These are phyloP conservation scores for Saccharomyces hybrid DNA, from an alignment of 1,139 yeast species.

Conservation along the genomic window DNA sequence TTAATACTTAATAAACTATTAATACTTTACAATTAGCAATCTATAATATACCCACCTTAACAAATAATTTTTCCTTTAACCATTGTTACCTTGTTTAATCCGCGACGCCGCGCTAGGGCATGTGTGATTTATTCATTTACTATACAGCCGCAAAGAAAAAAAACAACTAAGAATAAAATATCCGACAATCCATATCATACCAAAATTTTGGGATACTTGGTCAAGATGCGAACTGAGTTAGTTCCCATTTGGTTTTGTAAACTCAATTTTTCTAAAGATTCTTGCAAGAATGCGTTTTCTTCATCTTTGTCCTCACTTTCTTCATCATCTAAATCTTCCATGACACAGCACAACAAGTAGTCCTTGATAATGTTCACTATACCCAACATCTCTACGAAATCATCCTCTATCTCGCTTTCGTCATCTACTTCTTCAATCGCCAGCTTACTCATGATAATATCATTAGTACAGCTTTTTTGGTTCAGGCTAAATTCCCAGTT, in stretches of 20 bases:
- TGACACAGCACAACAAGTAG: slow-evolving; percentile 23
- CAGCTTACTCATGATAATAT: slow-evolving; percentile 2
- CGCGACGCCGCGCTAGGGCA: neutral
- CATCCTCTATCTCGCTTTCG: slow-evolving; percentile 4
- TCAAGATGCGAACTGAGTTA: slow-evolving; percentile 1
- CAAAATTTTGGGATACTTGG: slow-evolving; percentile 12
- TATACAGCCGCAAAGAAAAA: neutral
- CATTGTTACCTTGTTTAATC: neutral
- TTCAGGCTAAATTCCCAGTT: slow-evolving; percentile 14
- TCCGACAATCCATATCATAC: slow-evolving; percentile 1
- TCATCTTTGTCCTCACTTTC: slow-evolving; percentile 7
- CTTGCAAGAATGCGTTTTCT: slow-evolving; percentile 1
- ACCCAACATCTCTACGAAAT: slow-evolving; percentile 10
- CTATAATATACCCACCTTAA: neutral
- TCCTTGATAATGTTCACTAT: slow-evolving; percentile 24
- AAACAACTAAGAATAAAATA: neutral
- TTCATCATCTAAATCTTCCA: slow-evolving; percentile 21
- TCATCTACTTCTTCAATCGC: slow-evolving; percentile 10
- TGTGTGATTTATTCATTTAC: neutral
- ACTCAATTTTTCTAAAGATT: neutral
- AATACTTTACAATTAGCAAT: neutral
- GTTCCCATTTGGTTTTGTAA: neutral
- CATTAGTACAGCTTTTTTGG: slow-evolving; percentile 21
- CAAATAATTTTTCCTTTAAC: neutral
- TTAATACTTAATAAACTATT: neutral